Evolutionary conservation across 192 early-diverging fungal genomes (phyloP).

Genomic region (Backusella tarrabulga): DNA sequence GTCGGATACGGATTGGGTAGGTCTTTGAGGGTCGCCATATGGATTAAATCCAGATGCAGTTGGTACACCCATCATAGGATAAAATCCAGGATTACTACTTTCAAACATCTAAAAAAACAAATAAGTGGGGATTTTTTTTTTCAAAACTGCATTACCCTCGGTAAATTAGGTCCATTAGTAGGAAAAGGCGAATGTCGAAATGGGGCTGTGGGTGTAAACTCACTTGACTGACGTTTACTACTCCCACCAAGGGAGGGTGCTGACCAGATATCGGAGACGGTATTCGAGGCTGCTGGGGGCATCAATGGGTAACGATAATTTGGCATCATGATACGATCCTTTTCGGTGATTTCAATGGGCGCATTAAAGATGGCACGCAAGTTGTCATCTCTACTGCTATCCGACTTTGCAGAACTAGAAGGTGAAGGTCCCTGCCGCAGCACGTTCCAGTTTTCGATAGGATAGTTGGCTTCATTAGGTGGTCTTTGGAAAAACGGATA

Average conservation of each 20-base stretch:
- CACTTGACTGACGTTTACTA: not conserved
- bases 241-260: not conserved
- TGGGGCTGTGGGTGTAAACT: not conserved
- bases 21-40: not conserved
- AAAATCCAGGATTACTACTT: not conserved
- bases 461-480: not conserved
- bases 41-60: constrained; percentile 2
- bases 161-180: constrained; percentile 1
- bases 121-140: not conserved
- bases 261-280: constrained; percentile 8
- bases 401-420: not conserved
- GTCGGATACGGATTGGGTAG: not conserved
- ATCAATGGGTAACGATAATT: constrained; percentile 10
- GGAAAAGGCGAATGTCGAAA: not conserved
- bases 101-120: constrained; percentile 8
- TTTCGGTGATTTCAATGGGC: not conserved
- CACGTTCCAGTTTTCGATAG: not conserved
- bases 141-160: not conserved
- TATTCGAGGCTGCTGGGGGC: not conserved
- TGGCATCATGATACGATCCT: not conserved
- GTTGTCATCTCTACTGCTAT: not conserved
- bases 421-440: not conserved
- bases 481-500: not conserved
- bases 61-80: not conserved
- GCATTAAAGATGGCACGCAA: constrained; percentile 8